Percentiles rank a stretch among this genome's conserved stretches.
These are phyloP conservation scores for Daphne laureola DNA, from an alignment of 441 rosid genomes.

Conservation along the genomic window DNA sequence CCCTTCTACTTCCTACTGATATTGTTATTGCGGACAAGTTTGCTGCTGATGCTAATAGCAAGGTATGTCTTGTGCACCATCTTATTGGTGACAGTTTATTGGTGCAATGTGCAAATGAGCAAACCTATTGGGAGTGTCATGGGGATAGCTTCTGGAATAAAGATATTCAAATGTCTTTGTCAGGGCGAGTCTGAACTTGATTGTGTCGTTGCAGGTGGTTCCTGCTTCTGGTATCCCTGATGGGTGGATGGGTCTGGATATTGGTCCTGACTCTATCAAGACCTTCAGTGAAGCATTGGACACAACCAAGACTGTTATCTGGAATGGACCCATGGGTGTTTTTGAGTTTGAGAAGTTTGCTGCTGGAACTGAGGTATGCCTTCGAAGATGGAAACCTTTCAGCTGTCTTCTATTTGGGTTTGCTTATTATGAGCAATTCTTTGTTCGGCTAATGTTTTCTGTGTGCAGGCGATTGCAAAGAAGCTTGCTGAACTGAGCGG, in stretches of 20 bases:
- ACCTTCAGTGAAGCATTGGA: slow-evolving; percentile 64
- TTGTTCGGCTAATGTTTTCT: not conserved
- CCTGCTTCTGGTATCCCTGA: slow-evolving; percentile 75
- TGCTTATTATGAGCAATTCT: too few species aligned
- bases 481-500: slow-evolving; percentile 77
- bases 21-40: slow-evolving; percentile 89
- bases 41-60: slow-evolving; percentile 75
- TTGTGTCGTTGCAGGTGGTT: slow-evolving; percentile 47
- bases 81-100: not conserved
- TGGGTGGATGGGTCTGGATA: slow-evolving; percentile 97
- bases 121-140: too few species aligned
- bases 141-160: too few species aligned
- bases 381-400: not conserved
- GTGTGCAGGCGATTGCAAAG: slow-evolving; percentile 55
- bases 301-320: slow-evolving; percentile 70
- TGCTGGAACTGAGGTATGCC: slow-evolving; percentile 71
- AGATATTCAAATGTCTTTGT: not conserved
- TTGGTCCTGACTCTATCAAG: slow-evolving; percentile 84
- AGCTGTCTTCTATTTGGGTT: too few species aligned
- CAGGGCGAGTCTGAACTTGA: not conserved
- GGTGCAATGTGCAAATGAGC: too few species aligned
- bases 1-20: slow-evolving; percentile 73
- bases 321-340: slow-evolving; percentile 99
- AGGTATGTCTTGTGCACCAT: slow-evolving; percentile 33
- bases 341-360: slow-evolving; percentile 89